Evolutionary conservation across 1,284 basidiomycete species (phyloP).

Genomic region (Golubevia pallescens): DNA sequence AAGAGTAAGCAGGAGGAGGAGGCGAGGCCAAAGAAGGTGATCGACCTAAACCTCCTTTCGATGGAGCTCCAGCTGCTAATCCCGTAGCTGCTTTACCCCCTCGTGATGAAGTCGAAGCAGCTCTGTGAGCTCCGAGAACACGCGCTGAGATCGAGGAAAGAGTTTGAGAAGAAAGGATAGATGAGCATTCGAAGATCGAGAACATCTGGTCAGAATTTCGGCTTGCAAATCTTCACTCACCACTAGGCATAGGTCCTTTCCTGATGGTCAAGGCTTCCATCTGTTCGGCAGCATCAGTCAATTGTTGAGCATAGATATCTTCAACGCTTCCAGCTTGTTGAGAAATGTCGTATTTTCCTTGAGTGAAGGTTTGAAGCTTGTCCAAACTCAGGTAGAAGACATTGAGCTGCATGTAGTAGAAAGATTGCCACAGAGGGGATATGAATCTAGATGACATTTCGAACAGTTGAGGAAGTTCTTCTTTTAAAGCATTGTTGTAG

Average conservation of each 20-base stretch:
- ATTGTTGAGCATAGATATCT: conserved; percentile 77
- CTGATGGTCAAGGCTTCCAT: conserved; percentile 50
- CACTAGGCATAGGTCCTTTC: conserved; percentile 30
- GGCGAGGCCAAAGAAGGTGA: conserved; percentile 15
- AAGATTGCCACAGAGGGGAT: conserved; percentile 93
- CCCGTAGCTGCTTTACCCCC: conserved; percentile 5
- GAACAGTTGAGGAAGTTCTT: conserved; percentile 90
- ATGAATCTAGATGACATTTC: conserved; percentile 85
- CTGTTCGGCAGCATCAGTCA: conserved; percentile 77
- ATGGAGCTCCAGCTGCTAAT: conserved; percentile 16
- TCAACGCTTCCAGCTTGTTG: conserved; percentile 73
- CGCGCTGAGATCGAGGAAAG: too few relatives aligned
- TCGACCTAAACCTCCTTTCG: conserved; percentile 8
- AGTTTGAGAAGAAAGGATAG: too few relatives aligned
- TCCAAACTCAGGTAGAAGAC: conserved; percentile 83
- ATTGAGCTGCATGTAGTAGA: conserved; percentile 95
- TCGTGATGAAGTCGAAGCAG: too few relatives aligned
- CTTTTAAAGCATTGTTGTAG: conserved; percentile 89
- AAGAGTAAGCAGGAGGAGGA: conserved; percentile 66
- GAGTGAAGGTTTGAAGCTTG: conserved; percentile 81
- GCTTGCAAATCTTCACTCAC: too few relatives aligned
- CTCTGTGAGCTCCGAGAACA: too few relatives aligned
- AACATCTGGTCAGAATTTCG: too few relatives aligned
- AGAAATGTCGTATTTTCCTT: conserved; percentile 79
- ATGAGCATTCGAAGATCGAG: too few relatives aligned